Evolutionary conservation across 106 monocot species (phyloP).

Genomic region (Phalaenopsis aphrodite): DNA sequence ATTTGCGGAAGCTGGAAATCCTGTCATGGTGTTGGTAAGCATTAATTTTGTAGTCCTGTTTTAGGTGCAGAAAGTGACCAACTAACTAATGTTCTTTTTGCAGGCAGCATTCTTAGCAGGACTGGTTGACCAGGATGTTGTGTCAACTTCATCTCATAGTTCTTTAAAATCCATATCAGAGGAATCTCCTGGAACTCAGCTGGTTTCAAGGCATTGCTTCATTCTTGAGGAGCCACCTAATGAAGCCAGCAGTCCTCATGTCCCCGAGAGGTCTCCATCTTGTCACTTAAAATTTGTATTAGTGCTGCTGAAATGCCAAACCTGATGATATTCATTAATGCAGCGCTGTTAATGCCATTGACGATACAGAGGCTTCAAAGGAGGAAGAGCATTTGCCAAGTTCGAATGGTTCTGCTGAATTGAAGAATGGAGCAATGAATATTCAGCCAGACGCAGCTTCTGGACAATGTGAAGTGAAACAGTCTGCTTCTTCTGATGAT

Average conservation of each 20-base stretch:
- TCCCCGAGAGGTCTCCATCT: conserved; percentile 36
- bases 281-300: conserved; percentile 4
- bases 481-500: conserved; percentile 17
- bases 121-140: conserved; percentile 50
- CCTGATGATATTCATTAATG: conserved; percentile 17
- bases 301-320: neutral
- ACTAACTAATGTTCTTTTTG: conserved; percentile 9
- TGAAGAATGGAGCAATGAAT: conserved; percentile 13
- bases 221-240: conserved; percentile 72
- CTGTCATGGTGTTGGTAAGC: conserved; percentile 82
- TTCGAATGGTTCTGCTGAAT: conserved; percentile 15
- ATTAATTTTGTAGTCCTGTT: neutral
- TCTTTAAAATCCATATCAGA: conserved; percentile 78
- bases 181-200: conserved; percentile 69
- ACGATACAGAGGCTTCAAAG: conserved; percentile 21
- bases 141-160: conserved; percentile 40
- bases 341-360: conserved; percentile 20
- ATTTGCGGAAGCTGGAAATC: conserved; percentile 89
- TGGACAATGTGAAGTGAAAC: conserved; percentile 12
- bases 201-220: conserved; percentile 90
- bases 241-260: conserved; percentile 30
- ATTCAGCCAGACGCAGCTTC: conserved; percentile 14
- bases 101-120: conserved; percentile 78
- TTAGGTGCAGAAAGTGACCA: neutral
- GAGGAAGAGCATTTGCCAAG: conserved; percentile 24